phyloP scores from a whole-genome alignment of 441 rosid species.

The Erysimum cheiri region DNA sequence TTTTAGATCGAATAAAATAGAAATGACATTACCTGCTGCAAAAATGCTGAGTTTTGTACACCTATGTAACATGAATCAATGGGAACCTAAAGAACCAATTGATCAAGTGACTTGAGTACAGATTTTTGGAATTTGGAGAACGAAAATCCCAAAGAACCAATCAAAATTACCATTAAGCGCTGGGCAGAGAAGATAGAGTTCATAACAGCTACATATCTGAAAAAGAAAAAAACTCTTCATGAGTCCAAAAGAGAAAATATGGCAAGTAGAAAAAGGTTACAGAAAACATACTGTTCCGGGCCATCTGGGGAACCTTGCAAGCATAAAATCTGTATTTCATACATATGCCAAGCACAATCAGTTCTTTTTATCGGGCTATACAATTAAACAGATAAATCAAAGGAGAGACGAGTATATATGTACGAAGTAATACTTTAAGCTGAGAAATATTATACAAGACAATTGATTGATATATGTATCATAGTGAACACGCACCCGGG shows the following conservation, averaged over 20 bases:
- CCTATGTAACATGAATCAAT: constrained; percentile 93
- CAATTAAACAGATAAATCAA: neutral
- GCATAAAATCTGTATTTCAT: constrained; percentile 78
- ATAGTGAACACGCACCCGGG: constrained; percentile 69
- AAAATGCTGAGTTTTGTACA: constrained; percentile 84
- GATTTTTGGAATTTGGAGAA: neutral
- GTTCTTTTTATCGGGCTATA: constrained; percentile 1
- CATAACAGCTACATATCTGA: constrained; percentile 98
- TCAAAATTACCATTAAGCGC: constrained; percentile 71
- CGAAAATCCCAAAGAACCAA: constrained; percentile 5
- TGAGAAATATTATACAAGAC: neutral
- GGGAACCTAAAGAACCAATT: constrained; percentile 68
- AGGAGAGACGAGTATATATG: neutral
- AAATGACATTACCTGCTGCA: constrained; percentile 75
- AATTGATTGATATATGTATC: constrained; percentile 16
- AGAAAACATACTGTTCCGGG: constrained; percentile 86
- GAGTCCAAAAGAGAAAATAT: constrained; percentile 28
- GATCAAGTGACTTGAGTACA: constrained; percentile 26
- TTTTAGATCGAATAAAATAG: neutral
- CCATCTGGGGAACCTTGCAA: constrained; percentile 99
- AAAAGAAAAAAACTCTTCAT: constrained; percentile 37
- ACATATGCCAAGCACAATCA: constrained; percentile 36
- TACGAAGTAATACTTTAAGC: neutral
- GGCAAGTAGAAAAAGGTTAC: constrained; percentile 25
- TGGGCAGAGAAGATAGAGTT: constrained; percentile 97